Evolutionary conservation across 371 early-diverging fungal species (phyloP), one percentile per base, ranked within the genome.

Genomic region (Saksenaea oblongispora): DNA sequence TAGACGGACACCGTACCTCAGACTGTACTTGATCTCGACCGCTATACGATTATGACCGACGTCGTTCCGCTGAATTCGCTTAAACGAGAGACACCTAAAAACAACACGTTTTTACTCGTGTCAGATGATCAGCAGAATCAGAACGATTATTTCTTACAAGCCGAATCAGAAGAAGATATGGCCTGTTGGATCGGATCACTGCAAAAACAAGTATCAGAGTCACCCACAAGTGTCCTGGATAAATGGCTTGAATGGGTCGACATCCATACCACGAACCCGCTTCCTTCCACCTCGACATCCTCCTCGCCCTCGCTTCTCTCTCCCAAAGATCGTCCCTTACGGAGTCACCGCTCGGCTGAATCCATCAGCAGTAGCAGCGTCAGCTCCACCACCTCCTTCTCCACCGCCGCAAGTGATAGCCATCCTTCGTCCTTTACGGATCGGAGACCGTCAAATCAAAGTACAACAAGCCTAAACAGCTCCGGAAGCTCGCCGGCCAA

Each of bases 181-280:
- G 34, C 58, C 39, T 18, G 35, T 1, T 79, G 80, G 80, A 61
- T 74, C 24, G 56, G 65, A 4, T 54, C 54, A 13, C 39, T 79
- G 41, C 62, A 74, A 24, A 28, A 54, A 39, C 61, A 71, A 18
- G 61, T 72, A 24, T n/a, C 51, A 2, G 65, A 70, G 22, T 66
- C 71, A 4, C 59, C 47, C 18, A 62, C 54, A 3, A 79, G 75
- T 44, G 77, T 79, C 1, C 66, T 79, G 14, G 80, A 79, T 18
- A 79, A 79, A 54, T 79, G 80, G 80, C 60, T 79, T 1, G 71
- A 73, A 26, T 47, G 77, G 55, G 56, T 76, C 14, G 72, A 79
- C 10, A 63, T 79, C 13, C 67, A 57, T 15, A 51, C 60, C 41
- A 14, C 27, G 17, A 24, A 14, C 39, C 11, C 60, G 55, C 3